A percentile compares a stretch with the other conserved stretches of the same genome.
phyloP scores from a whole-genome alignment of 129 eudicot species.

The Ambrosia artemisiifolia region DNA sequence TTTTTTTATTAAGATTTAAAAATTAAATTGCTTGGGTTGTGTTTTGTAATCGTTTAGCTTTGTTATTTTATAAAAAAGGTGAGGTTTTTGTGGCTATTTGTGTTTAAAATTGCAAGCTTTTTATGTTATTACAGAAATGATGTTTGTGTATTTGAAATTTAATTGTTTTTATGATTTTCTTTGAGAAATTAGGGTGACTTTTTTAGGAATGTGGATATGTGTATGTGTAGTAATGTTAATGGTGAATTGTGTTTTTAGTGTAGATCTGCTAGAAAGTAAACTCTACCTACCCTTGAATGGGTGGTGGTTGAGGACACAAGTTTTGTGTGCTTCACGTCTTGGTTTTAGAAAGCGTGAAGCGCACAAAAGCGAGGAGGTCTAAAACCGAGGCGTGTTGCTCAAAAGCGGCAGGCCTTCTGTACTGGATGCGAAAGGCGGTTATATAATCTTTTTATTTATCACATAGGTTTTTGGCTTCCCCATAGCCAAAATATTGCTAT shows the following conservation, averaged over 20 bases:
- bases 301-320: too few species aligned
- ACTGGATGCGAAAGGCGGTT: too few species aligned
- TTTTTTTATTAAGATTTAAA: not conserved
- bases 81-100: not conserved
- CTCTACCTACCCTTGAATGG: too few species aligned
- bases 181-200: not conserved
- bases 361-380: too few species aligned
- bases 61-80: not conserved
- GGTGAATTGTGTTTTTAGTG: not conserved
- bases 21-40: not conserved
- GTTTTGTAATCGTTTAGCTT: not conserved
- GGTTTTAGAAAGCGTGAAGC: too few species aligned
- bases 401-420: too few species aligned
- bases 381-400: too few species aligned
- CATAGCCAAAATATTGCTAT: too few species aligned
- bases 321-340: too few species aligned
- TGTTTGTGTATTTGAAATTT: conserved; percentile 1
- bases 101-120: not conserved
- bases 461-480: too few species aligned
- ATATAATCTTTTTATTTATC: too few species aligned
- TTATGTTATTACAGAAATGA: not conserved
- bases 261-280: not conserved
- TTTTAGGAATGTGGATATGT: not conserved
- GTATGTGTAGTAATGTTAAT: not conserved
- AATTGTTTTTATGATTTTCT: not conserved